Base-by-base conservation (phyloP, 768 basidiomycete genomes). In the Xerocomellus chrysenteron region DNA sequence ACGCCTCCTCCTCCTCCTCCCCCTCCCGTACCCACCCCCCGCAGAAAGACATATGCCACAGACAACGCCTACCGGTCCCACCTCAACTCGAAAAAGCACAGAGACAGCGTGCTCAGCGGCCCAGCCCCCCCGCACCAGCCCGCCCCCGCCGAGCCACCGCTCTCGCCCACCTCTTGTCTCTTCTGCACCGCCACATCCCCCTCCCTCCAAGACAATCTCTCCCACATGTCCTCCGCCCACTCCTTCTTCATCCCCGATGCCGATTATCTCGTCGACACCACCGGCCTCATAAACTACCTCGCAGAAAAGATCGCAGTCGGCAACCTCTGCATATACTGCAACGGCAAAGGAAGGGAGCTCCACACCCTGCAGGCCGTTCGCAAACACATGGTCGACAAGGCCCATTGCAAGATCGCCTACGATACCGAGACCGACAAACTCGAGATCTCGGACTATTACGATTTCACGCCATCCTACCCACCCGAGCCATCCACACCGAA, bases 161-260 rank as follows among this genome's bases (percentile, higher is more conserved):
- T 90, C 21, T 81, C 85, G 5, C 72, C 83, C 12, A 73, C 78
- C 36, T 76, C 86, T 46, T 99, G 96, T 69, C 87, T 99, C 52
- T 99, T 98, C 79, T 99, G 97, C 75, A 55, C 82, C 6, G 61
- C 76, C 32, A 68, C 77, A 16, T 75, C 79, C 19, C 32, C 76
- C 0, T 76, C 83, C 11, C 73, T 92, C 35, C 77, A 85, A 17
- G 82, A 78, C 5, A 93, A 87, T 64, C 80, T 95, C 40, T 73
- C 80, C 1, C 97, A 99, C 78, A 99, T 99, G 97, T 85, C 89
- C 40, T 68, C 72, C 48, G 71, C 72, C 0, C 97, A 99, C 74
- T 94, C 94, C 10, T 98, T 98, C 80, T 97, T 96, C 78, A 80
- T 99, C 59, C 97, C 97, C 44, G 95, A 98, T 64, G 85, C 86